A percentile compares a stretch with the other conserved stretches of the same genome.
Conservation (phyloP, 495 filamentous ascomycete genomes). For the Aspergillus nidulans region DNA sequence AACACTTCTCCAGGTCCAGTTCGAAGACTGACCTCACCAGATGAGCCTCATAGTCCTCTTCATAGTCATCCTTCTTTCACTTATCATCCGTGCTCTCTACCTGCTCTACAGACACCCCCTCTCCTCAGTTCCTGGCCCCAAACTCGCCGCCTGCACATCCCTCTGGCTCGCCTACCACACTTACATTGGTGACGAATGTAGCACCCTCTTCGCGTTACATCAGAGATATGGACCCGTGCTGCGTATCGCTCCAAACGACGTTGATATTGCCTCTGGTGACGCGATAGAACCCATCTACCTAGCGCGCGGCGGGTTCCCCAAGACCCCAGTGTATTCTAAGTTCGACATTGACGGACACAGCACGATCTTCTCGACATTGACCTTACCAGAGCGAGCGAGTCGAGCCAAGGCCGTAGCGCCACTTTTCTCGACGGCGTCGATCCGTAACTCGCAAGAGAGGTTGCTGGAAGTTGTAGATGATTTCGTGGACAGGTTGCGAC, state of each 20-base stretch:
- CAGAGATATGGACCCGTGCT: conserved; percentile 41
- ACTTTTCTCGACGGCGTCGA: conserved; percentile 40
- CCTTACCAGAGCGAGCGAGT: conserved; percentile 30
- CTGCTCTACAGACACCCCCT: conserved; percentile 31
- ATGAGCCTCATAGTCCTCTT: neutral
- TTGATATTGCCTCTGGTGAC: conserved; percentile 39
- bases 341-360: conserved; percentile 48
- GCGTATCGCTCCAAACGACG: conserved; percentile 46
- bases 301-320: conserved; percentile 42
- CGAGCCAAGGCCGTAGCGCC: conserved; percentile 47
- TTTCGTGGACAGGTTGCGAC: conserved; percentile 31
- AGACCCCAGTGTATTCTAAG: conserved; percentile 44
- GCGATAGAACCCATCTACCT: conserved; percentile 44
- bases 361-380: conserved; percentile 48
- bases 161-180: conserved; percentile 41
- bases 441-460: conserved; percentile 25
- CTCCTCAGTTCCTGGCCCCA: conserved; percentile 35
- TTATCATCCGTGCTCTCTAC: conserved; percentile 17
- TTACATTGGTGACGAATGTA: conserved; percentile 38
- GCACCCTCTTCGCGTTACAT: conserved; percentile 33
- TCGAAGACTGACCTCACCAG: no score
- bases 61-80: neutral
- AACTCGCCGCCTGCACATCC: conserved; percentile 32
- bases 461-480: conserved; percentile 33
- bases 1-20: no score